These are phyloP conservation scores for Panicum virgatum DNA, from an alignment of 202 grass and related monocot species.

Conservation along the genomic window DNA sequence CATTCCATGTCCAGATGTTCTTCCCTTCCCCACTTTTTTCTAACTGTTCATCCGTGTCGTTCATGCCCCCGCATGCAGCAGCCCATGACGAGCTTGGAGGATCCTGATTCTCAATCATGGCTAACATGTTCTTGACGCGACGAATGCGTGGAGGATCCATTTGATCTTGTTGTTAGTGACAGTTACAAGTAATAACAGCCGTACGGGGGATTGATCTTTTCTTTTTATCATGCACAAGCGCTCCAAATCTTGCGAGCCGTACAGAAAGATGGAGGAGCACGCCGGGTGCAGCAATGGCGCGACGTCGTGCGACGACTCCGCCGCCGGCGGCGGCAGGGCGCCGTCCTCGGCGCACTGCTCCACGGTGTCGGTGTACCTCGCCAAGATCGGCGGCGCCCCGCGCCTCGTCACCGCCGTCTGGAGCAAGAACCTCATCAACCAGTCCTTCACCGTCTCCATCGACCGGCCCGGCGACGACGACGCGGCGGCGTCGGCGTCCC, in stretches of 20 bases:
- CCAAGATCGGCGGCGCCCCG: constrained; percentile 54
- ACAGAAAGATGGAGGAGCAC: constrained; percentile 39
- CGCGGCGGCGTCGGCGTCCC: constrained; percentile 26
- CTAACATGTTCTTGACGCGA: constrained; percentile 21
- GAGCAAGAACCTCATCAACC: constrained; percentile 88
- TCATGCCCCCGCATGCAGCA: constrained; percentile 23
- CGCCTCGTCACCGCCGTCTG: constrained; percentile 65
- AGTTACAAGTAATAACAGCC: not conserved
- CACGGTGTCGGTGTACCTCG: constrained; percentile 58
- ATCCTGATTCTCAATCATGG: not conserved
- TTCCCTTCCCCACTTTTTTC: not conserved
- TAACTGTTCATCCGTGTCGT: not conserved
- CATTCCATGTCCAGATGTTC: not conserved
- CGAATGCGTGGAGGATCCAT: constrained; percentile 15
- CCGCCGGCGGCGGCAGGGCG: constrained; percentile 6
- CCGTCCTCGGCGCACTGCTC: constrained; percentile 55
- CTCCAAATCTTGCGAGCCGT: constrained; percentile 52
- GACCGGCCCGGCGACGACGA: constrained; percentile 26
- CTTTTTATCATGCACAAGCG: constrained; percentile 37
- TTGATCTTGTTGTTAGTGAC: not conserved
- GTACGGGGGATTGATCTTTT: not conserved
- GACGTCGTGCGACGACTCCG: constrained; percentile 49
- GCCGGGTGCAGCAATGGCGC: constrained; percentile 1
- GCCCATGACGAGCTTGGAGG: constrained; percentile 44
- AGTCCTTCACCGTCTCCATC: constrained; percentile 87